phyloP scores from a whole-genome alignment of 2,329 filamentous ascomycete genomes.

The Chaetomium globosum region DNA sequence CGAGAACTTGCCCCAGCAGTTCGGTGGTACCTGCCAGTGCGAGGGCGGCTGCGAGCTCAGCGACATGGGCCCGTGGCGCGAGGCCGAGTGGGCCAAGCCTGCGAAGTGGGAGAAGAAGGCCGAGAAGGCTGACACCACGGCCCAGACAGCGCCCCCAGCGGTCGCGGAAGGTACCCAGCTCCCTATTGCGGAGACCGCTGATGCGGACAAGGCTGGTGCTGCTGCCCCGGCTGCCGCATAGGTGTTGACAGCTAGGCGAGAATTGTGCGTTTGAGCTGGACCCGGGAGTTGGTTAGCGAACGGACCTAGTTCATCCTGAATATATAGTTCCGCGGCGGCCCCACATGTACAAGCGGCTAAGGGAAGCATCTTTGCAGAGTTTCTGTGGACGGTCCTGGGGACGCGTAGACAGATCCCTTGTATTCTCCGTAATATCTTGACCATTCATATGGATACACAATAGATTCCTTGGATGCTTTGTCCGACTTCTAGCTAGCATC shows the following conservation, averaged over 20 bases:
- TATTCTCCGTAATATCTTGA: constrained; percentile 22
- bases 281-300: constrained; percentile 2
- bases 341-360: not conserved
- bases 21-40: constrained; percentile 84
- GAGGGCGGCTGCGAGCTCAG: constrained; percentile 80
- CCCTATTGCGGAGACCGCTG: constrained; percentile 42
- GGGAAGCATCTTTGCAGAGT: constrained; percentile 7
- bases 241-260: constrained; percentile 1
- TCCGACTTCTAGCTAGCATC: not conserved
- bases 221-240: constrained; percentile 38
- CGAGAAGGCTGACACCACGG: constrained; percentile 50
- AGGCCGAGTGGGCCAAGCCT: constrained; percentile 66
- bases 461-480: constrained; percentile 25
- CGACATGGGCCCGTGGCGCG: constrained; percentile 88
- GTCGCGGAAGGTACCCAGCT: constrained; percentile 45
- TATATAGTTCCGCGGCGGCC: constrained; percentile 5
- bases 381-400: constrained; percentile 14
- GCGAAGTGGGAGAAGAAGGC: constrained; percentile 64
- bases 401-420: constrained; percentile 17
- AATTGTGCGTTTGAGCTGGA: constrained; percentile 7
- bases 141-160: constrained; percentile 35
- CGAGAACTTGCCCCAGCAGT: constrained; percentile 85
- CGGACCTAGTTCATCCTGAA: constrained; percentile 5
- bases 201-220: constrained; percentile 36
- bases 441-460: constrained; percentile 28